A percentile compares a stretch with the other conserved stretches of the same genome.
These are phyloP conservation scores for Solanum appendiculatum DNA, from an alignment of 257 asterid genomes.

Conservation along the genomic window DNA sequence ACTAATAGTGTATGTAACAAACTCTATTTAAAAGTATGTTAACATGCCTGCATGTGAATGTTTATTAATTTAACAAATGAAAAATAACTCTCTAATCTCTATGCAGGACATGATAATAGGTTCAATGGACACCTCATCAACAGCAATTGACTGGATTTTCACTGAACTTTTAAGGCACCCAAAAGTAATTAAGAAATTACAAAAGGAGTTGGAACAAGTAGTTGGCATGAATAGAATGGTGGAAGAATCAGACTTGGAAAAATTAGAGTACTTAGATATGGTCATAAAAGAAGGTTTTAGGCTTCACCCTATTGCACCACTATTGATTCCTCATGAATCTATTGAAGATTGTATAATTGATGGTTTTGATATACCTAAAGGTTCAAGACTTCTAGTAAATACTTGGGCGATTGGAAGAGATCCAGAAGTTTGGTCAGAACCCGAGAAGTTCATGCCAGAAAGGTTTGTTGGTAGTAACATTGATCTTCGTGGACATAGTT, in stretches of 20 bases:
- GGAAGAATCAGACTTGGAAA: constrained; percentile 8
- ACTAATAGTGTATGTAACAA: too few species aligned
- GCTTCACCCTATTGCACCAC: constrained; percentile 16
- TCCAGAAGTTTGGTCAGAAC: constrained; percentile 3
- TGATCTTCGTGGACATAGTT: background rate
- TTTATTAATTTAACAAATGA: background rate
- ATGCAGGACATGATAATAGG: constrained; percentile 10
- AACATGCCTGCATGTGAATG: background rate
- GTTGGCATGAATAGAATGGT: constrained; percentile 7
- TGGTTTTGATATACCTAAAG: constrained; percentile 6
- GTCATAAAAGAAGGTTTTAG: constrained; percentile 12
- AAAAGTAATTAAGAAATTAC: constrained; percentile 1
- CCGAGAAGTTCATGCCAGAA: constrained; percentile 3
- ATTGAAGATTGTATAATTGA: constrained; percentile 13
- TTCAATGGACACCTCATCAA: constrained; percentile 8
- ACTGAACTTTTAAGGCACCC: constrained; percentile 7
- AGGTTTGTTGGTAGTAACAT: background rate
- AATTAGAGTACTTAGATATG: constrained; percentile 10
- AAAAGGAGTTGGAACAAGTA: constrained; percentile 6
- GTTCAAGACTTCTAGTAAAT: constrained; percentile 4
- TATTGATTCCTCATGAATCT: constrained; percentile 9
- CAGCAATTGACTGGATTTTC: constrained; percentile 8
- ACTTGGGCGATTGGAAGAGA: constrained; percentile 5
- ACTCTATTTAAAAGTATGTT: background rate
- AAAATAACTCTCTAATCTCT: background rate